Evolutionary conservation across 805 yeast genomes (phyloP).

Genomic region (Saccharomycopsis oosterbeekiorum): DNA sequence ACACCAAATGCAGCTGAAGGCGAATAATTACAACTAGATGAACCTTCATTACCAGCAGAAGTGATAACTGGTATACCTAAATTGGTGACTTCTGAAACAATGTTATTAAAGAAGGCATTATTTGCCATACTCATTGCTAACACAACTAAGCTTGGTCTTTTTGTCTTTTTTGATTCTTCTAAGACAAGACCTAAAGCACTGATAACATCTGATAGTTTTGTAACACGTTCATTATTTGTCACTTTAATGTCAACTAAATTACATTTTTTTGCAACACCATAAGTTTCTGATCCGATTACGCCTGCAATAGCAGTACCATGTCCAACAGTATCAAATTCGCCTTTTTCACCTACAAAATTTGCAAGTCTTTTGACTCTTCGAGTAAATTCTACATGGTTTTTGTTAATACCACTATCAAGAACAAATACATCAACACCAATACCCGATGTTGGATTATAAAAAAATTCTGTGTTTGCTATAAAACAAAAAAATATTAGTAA

Average conservation of each 20-base stretch:
- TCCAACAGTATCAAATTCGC: conserved; percentile 26
- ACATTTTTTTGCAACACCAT: conserved; percentile 42
- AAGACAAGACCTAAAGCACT: conserved; percentile 26
- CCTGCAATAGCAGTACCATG: conserved; percentile 43
- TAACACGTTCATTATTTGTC: conserved; percentile 30
- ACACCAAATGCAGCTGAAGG: conserved; percentile 36
- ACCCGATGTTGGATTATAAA: conserved; percentile 38
- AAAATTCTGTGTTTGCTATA: conserved; percentile 26
- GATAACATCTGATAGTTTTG: conserved; percentile 28
- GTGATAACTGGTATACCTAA: conserved; percentile 36
- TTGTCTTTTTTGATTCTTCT: conserved; percentile 23
- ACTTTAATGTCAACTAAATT: conserved; percentile 36
- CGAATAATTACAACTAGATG: conserved; percentile 35
- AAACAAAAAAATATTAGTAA: neutral
- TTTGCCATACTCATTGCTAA: conserved; percentile 25
- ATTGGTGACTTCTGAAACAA: conserved; percentile 29
- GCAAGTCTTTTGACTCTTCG: conserved; percentile 41
- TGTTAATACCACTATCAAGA: conserved; percentile 47
- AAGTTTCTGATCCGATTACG: conserved; percentile 38
- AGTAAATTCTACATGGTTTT: conserved; percentile 44
- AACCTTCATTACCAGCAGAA: conserved; percentile 41
- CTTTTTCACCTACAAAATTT: conserved; percentile 34
- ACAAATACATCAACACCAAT: conserved; percentile 48
- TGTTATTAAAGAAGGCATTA: conserved; percentile 34
- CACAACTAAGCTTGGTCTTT: conserved; percentile 31